A percentile compares a stretch with the other conserved stretches of the same genome.
Evolutionary conservation across 1,284 basidiomycete genomes (phyloP).

Genomic region (Sporisorium scitamineum): DNA sequence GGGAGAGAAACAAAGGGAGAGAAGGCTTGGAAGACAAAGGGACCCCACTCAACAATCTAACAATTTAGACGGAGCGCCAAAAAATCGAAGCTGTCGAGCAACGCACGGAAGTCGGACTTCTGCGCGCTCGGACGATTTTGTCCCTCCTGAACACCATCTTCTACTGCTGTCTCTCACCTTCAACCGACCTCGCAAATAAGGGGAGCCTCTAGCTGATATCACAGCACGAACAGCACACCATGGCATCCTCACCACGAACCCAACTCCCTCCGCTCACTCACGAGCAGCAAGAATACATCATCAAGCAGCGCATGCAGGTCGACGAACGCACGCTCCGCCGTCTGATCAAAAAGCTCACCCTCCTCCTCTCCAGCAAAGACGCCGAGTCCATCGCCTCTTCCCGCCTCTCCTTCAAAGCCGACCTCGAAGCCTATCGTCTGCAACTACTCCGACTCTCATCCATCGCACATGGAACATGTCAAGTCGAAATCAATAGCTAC

Average conservation of each 20-base stretch:
- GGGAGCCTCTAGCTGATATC: too few relatives aligned
- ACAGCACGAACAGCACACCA: constrained; percentile 1
- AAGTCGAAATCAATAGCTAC: constrained; percentile 32
- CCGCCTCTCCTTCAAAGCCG: constrained; percentile 39
- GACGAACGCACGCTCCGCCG: constrained; percentile 38
- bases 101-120: constrained; percentile 13
- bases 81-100: background rate
- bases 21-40: background rate
- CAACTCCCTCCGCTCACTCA: constrained; percentile 28
- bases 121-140: background rate
- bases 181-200: background rate
- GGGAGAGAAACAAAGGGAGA: background rate
- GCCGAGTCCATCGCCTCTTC: constrained; percentile 23
- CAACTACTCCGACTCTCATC: constrained; percentile 26
- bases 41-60: background rate
- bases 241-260: constrained; percentile 29
- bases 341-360: constrained; percentile 40
- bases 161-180: background rate
- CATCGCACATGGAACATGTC: constrained; percentile 28
- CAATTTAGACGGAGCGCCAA: background rate
- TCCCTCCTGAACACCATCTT: background rate
- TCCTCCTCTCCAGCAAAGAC: constrained; percentile 25
- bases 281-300: constrained; percentile 43
- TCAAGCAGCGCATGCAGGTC: constrained; percentile 46
- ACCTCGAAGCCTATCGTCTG: constrained; percentile 33